Evolutionary conservation across 2,329 filamentous ascomycete genomes (phyloP), one percentile per base, ranked within the genome.

Genomic region (Arthrinium puccinioides): DNA sequence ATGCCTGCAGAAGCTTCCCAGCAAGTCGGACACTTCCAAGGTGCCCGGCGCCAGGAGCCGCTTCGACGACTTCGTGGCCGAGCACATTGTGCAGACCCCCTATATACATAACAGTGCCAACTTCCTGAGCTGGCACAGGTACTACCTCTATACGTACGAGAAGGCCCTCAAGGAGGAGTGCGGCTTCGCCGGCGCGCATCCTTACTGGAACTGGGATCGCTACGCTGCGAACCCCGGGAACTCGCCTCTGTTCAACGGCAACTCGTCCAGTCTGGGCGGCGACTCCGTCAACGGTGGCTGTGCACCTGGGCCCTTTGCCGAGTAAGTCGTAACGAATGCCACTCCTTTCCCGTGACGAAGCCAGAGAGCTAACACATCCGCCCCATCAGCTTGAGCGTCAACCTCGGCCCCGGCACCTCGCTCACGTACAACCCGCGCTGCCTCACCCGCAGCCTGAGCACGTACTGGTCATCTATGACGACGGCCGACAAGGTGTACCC

Each of bases 171-270:
- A 36, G 5, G 44, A 47, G 16, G 49, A 53, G 23, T 53, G 50
- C 31, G 47, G 49, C n/a, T 51, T 47, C 25, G 35, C 29, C 1
- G 46, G 49, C 8, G 30, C 40, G 5, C 47, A 51, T 19, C 48
- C 49, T 24, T 69, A 66, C 48, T 60, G 59, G 48, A 66, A 69
- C 45, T 71, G 67, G 66, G 58, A 57, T 11, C 59, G 59, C 44
- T 60, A 58, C 50, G 53, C 63, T 7, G 39, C 51, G 4, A 60
- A 69, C 32, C 54, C 59, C 1, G 44, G 48, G 31, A 58, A 62
- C 40, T 69, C 67, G 0, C 64, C 67, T 11, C 50, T 70, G 26
- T 70, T 74, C 42, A 66, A 69, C 40, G 71, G 70, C 38, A 63
- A 63, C 38, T 59, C 54, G 11, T 63, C 60, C 29, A 61, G 56